Percentiles rank a stretch among this genome's conserved stretches.
Evolutionary conservation across 106 monocot genomes (phyloP).

Genomic region (Dioscorea alata): DNA sequence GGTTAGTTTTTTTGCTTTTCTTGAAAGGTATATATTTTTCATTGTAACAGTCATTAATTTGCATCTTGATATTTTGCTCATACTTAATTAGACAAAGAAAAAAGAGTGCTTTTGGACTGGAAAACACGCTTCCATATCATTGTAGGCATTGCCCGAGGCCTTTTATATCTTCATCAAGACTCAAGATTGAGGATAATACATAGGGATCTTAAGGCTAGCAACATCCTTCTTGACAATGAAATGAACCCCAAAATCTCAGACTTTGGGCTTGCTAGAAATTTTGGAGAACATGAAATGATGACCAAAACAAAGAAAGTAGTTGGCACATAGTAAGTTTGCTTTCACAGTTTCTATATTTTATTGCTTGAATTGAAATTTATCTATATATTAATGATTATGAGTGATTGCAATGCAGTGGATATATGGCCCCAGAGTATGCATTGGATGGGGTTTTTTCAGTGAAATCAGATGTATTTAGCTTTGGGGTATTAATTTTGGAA

Average conservation of each 20-base stretch:
- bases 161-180: conserved; percentile 24
- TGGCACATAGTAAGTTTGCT: conserved; percentile 21
- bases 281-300: conserved; percentile 5
- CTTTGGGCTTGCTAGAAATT: conserved; percentile 22
- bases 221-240: conserved; percentile 18
- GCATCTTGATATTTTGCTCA: too few relatives aligned
- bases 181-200: conserved; percentile 10
- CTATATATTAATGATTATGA: neutral
- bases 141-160: conserved; percentile 20
- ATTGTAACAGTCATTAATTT: too few relatives aligned
- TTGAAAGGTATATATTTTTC: neutral
- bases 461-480: conserved; percentile 37
- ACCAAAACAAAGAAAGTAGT: conserved; percentile 11
- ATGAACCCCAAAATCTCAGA: conserved; percentile 36
- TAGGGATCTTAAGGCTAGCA: conserved; percentile 1
- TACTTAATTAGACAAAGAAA: neutral
- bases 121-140: conserved; percentile 12
- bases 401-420: conserved; percentile 15
- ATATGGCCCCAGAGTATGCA: conserved; percentile 43
- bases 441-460: conserved; percentile 24
- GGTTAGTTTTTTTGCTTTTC: conserved; percentile 5
- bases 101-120: conserved; percentile 10
- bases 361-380: neutral
- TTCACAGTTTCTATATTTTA: too few relatives aligned
- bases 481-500: conserved; percentile 31